Evolutionary conservation across 495 filamentous ascomycete genomes (phyloP).

Genomic region (Penicillium pancosmium): DNA sequence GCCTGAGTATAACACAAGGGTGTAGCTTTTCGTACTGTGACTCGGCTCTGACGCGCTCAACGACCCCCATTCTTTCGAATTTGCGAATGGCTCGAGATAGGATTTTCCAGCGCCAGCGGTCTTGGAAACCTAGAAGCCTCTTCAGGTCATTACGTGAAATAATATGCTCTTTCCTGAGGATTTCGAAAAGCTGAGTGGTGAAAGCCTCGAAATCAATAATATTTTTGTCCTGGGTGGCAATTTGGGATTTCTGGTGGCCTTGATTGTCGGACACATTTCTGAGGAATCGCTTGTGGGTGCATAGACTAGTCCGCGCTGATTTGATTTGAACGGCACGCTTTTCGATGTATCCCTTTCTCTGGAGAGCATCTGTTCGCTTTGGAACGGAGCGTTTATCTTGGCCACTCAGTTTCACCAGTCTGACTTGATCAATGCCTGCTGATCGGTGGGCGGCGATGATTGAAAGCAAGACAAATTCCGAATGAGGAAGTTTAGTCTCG

Average conservation of each 20-base stretch:
- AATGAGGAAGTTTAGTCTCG: conserved; percentile 61
- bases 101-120: conserved; percentile 65
- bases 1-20: conserved; percentile 70
- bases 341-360: conserved; percentile 79
- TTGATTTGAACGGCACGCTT: conserved; percentile 71
- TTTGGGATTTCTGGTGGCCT: conserved; percentile 7
- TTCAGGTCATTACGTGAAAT: conserved; percentile 65
- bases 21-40: conserved; percentile 48
- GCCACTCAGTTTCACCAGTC: conserved; percentile 71
- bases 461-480: conserved; percentile 75
- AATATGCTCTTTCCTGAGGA: conserved; percentile 46
- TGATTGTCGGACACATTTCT: conserved; percentile 15
- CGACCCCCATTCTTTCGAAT: conserved; percentile 66
- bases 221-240: conserved; percentile 5
- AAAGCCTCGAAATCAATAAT: conserved; percentile 51
- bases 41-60: conserved; percentile 68
- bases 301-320: conserved; percentile 67
- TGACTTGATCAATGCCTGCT: conserved; percentile 76
- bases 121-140: conserved; percentile 58
- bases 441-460: conserved; percentile 75
- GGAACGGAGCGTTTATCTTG: conserved; percentile 92
- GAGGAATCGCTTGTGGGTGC: conserved; percentile 64
- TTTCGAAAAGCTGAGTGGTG: conserved; percentile 47
- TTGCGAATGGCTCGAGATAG: conserved; percentile 69
- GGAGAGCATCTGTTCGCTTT: conserved; percentile 73